These are phyloP conservation scores for Arthrobotrys conoides DNA, from an alignment of 2,329 filamentous ascomycete genomes.

Conservation along the genomic window DNA sequence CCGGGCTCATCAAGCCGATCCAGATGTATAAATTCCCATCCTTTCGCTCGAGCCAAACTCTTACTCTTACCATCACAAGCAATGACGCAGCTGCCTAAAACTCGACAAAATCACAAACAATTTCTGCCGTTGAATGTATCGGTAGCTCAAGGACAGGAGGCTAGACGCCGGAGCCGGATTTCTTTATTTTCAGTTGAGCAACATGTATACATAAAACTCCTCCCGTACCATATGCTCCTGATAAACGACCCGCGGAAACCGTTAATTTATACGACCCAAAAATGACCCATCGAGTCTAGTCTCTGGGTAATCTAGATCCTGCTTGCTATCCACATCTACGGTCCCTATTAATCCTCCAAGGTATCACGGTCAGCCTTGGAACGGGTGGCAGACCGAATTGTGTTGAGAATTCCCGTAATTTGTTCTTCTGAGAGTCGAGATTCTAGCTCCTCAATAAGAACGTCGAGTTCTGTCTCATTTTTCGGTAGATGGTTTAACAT, in stretches of 20 bases:
- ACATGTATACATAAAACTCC: slow-evolving; percentile 19
- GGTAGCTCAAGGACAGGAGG: background rate
- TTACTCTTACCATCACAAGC: too few species aligned
- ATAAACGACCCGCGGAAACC: too few species aligned
- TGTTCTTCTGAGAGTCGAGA: slow-evolving; percentile 74
- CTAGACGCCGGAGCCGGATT: background rate
- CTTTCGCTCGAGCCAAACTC: background rate
- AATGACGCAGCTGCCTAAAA: background rate
- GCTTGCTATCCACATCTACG: too few species aligned
- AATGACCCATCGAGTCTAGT: too few species aligned
- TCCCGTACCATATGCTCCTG: background rate
- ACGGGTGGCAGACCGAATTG: slow-evolving; percentile 67
- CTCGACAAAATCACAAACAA: background rate
- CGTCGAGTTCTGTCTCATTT: slow-evolving; percentile 73
- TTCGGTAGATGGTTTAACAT: slow-evolving; percentile 77
- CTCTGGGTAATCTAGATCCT: background rate
- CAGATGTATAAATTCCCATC: background rate
- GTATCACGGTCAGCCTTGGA: background rate
- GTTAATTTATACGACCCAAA: background rate
- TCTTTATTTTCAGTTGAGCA: background rate
- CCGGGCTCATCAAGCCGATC: background rate
- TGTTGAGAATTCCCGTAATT: slow-evolving; percentile 73
- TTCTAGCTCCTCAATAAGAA: slow-evolving; percentile 77
- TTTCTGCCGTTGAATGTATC: background rate
- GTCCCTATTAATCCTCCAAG: background rate